These are phyloP conservation scores for Dothideomycetes sp. DNA, from an alignment of 2,329 filamentous ascomycete genomes.

Conservation along the genomic window DNA sequence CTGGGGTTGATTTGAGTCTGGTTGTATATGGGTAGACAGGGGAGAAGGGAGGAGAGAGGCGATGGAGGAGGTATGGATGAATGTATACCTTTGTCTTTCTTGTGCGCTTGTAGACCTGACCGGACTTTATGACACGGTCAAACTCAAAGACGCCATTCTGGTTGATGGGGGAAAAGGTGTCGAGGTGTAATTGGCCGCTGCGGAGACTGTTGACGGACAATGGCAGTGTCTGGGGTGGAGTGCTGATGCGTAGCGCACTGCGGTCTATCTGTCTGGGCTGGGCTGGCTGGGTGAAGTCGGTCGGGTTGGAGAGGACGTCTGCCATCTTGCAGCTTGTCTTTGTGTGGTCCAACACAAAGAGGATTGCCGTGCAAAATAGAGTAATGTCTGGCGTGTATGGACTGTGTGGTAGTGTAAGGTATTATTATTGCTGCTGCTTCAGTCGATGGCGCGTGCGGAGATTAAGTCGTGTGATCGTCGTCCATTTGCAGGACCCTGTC, in stretches of 20 bases:
- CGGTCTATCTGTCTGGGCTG: neutral
- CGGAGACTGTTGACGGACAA: slow-evolving; percentile 5
- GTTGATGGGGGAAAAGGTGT: slow-evolving; percentile 75
- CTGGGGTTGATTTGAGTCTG: slow-evolving; percentile 34
- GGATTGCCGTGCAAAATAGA: too few species aligned
- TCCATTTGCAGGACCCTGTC: too few species aligned
- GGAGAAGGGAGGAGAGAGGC: neutral
- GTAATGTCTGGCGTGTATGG: too few species aligned
- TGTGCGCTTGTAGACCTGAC: slow-evolving; percentile 76
- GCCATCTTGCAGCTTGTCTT: too few species aligned
- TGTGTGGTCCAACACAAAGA: too few species aligned
- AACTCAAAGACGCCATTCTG: slow-evolving; percentile 94
- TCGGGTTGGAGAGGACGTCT: slow-evolving; percentile 12
- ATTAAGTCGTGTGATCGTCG: too few species aligned
- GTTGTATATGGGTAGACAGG: neutral
- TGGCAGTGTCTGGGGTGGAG: slow-evolving; percentile 9
- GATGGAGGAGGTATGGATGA: neutral
- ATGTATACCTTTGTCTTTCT: slow-evolving; percentile 75
- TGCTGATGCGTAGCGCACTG: slow-evolving; percentile 8
- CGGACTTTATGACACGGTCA: slow-evolving; percentile 84
- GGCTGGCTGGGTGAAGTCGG: slow-evolving; percentile 3
- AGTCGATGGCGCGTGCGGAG: too few species aligned
- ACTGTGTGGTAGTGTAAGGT: too few species aligned
- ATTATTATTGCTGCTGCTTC: too few species aligned
- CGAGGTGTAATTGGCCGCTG: slow-evolving; percentile 40